These are phyloP conservation scores for Lachnum nothofagi DNA, from an alignment of 2,329 filamentous ascomycete genomes.

Conservation along the genomic window DNA sequence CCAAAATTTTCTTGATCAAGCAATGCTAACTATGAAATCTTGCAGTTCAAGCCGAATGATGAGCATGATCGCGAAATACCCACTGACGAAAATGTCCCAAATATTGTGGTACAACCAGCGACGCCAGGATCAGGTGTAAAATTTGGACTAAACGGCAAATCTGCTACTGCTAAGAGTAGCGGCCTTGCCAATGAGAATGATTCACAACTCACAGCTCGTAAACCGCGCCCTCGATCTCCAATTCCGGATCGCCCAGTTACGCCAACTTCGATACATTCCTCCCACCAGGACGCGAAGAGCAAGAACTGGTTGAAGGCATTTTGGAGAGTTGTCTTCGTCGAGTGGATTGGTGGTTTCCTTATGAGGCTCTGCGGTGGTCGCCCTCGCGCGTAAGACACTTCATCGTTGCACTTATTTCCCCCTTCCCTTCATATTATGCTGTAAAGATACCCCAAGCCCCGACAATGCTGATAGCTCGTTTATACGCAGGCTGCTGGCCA, in stretches of 20 bases:
- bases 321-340: constrained; percentile 33
- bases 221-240: constrained; percentile 13
- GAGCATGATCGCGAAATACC: constrained; percentile 5
- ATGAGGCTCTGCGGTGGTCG: constrained; percentile 27
- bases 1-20: constrained; percentile 16
- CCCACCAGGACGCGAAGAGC: constrained; percentile 22
- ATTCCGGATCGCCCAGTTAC: constrained; percentile 25
- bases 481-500: constrained; percentile 23
- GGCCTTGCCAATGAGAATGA: constrained; percentile 18
- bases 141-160: neutral
- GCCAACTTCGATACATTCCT: constrained; percentile 27
- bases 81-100: constrained; percentile 14
- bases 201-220: constrained; percentile 22
- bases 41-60: neutral
- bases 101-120: constrained; percentile 22
- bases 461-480: constrained; percentile 24
- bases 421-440: constrained; percentile 1
- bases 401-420: constrained; percentile 1
- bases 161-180: constrained; percentile 19
- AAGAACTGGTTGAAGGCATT: constrained; percentile 30
- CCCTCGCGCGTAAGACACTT: constrained; percentile 27
- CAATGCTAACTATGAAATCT: constrained; percentile 14
- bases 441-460: neutral
- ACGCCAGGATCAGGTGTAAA: constrained; percentile 18
- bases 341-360: constrained; percentile 34